phyloP scores from a whole-genome alignment of 2,329 filamentous ascomycete species.

The Alternaria postmessia region DNA sequence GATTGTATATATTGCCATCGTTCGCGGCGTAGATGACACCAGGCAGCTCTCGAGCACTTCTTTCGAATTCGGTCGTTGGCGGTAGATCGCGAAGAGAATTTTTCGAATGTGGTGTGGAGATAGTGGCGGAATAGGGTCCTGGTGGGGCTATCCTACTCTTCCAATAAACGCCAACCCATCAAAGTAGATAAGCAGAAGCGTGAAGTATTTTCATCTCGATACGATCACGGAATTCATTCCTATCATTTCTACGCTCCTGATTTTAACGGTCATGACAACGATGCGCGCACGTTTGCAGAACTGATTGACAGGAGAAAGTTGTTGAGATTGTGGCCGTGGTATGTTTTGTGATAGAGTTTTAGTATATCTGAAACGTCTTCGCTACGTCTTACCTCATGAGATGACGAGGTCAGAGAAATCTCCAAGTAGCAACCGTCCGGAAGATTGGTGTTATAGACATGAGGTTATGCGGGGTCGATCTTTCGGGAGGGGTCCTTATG shows the following conservation, averaged over 20 bases:
- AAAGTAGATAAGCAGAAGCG: neutral
- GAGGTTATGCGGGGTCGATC: neutral
- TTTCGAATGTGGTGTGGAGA: neutral
- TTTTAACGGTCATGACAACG: neutral
- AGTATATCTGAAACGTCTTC: neutral
- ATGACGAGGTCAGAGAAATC: neutral
- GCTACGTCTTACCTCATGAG: neutral
- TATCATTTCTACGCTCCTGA: neutral
- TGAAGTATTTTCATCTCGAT: neutral
- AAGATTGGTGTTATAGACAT: neutral
- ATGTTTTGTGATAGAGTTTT: neutral
- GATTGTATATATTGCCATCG: neutral
- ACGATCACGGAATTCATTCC: neutral
- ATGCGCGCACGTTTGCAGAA: neutral
- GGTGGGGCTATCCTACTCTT: slow-evolving; percentile 1
- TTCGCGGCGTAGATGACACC: neutral
- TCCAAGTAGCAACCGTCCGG: neutral
- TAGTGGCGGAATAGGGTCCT: neutral
- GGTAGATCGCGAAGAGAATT: neutral
- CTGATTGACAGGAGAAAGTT: neutral
- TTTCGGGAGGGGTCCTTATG: neutral
- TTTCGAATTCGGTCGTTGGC: neutral
- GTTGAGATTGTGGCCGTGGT: neutral
- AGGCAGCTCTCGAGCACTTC: rapidly evolving
- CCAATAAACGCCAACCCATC: neutral